phyloP scores from a whole-genome alignment of 768 basidiomycete species.

The Leucocoprinus leucothites region DNA sequence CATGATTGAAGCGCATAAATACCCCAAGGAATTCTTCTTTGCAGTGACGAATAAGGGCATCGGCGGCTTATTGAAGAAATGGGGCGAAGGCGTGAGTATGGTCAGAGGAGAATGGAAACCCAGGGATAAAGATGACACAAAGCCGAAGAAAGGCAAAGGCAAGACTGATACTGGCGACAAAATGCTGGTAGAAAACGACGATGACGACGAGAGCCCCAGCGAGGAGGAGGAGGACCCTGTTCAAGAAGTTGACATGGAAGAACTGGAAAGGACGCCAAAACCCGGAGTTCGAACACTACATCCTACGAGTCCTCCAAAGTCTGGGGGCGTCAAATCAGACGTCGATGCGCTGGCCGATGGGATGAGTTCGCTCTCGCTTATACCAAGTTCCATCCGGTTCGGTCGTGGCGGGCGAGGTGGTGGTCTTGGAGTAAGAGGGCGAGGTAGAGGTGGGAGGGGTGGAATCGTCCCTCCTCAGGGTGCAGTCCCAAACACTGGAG shows the following conservation, averaged over 20 bases:
- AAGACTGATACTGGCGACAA: conserved; percentile 16
- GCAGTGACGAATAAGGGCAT: conserved; percentile 90
- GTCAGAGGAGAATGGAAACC: conserved; percentile 71
- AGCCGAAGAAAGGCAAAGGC: conserved; percentile 3
- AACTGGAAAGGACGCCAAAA: conserved; percentile 20
- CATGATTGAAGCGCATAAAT: conserved; percentile 77
- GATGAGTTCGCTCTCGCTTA: conserved; percentile 47
- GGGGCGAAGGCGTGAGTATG: conserved; percentile 84
- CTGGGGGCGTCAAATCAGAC: conserved; percentile 21
- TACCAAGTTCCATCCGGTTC: conserved; percentile 69
- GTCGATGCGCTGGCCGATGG: conserved; percentile 50
- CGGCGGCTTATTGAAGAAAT: conserved; percentile 71
- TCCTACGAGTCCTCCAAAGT: conserved; percentile 1
- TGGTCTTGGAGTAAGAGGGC: conserved; percentile 12
- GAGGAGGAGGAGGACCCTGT: conserved; percentile 25
- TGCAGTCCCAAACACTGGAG: conserved; percentile 15
- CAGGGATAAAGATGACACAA: conserved; percentile 19
- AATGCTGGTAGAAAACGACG: conserved; percentile 26
- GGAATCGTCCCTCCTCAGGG: conserved; percentile 4
- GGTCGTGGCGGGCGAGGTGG: conserved; percentile 54
- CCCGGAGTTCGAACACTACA: conserved; percentile 13
- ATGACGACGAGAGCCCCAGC: conserved; percentile 13
- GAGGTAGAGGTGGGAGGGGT: conserved; percentile 10
- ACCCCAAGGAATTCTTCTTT: conserved; percentile 90
- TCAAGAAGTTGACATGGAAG: conserved; percentile 20